Percentiles rank a stretch among this genome's conserved stretches.
phyloP scores from a whole-genome alignment of 2,329 filamentous ascomycete species.

The Neoascochyta sp. region DNA sequence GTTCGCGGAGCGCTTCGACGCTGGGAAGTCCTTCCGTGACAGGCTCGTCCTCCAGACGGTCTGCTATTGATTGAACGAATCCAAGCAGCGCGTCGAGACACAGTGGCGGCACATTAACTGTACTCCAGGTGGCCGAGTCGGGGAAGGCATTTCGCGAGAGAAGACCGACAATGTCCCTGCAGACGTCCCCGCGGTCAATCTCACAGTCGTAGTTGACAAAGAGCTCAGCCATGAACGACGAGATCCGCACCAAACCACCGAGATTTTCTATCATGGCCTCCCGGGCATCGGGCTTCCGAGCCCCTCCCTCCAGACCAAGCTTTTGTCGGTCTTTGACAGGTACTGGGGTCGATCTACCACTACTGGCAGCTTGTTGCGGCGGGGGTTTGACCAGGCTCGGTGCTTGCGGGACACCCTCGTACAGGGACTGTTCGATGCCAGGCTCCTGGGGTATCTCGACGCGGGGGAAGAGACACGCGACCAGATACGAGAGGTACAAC shows the following conservation, averaged over 20 bases:
- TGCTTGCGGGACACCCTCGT: slow-evolving; percentile 86
- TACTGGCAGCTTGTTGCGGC: slow-evolving; percentile 63
- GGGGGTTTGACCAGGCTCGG: slow-evolving; percentile 79
- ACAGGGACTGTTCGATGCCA: slow-evolving; percentile 85
- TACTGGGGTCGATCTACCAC: slow-evolving; percentile 84
- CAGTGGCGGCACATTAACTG: slow-evolving; percentile 91
- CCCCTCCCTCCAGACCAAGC: slow-evolving; percentile 85
- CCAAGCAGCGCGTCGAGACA: slow-evolving; percentile 88
- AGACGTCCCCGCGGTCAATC: slow-evolving; percentile 83
- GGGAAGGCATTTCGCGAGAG: slow-evolving; percentile 92
- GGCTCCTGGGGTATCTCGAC: slow-evolving; percentile 89
- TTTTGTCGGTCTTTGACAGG: slow-evolving; percentile 89
- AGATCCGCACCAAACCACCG: slow-evolving; percentile 85
- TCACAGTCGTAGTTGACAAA: slow-evolving; percentile 99
- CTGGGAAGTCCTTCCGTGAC: slow-evolving; percentile 63
- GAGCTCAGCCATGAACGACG: slow-evolving; percentile 88
- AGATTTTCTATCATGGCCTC: slow-evolving; percentile 99
- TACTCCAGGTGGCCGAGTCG: slow-evolving; percentile 98
- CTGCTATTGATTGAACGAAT: slow-evolving; percentile 87
- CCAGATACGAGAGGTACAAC: slow-evolving; percentile 87
- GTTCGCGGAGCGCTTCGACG: slow-evolving; percentile 61
- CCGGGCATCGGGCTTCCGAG: slow-evolving; percentile 86
- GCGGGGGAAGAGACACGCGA: slow-evolving; percentile 89
- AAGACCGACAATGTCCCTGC: slow-evolving; percentile 91
- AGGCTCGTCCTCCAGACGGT: slow-evolving; percentile 72